Base-by-base conservation (phyloP, 192 early-diverging fungal species). In the Thamnidium elegans region DNA sequence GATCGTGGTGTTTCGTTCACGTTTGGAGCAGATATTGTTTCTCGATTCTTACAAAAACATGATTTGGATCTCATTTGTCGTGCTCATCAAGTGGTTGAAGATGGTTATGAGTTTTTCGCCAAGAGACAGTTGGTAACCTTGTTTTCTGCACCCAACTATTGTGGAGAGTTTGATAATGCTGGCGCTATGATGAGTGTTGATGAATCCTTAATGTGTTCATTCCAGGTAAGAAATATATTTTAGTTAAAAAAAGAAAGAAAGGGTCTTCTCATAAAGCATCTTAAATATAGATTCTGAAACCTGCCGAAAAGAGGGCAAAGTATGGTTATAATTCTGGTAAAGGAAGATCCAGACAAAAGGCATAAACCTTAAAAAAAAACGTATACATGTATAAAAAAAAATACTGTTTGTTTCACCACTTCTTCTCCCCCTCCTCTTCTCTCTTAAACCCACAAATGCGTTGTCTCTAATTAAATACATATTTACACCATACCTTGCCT, bases 51-150 rank as follows among this genome's bases (percentile, higher is more conserved):
- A 72, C 92, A 97, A 72, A 94, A 92, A 80, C 94, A 98, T 72
- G 96, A 98, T 72, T 81, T 98, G 77, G 96, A 98, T 76, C 78
- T 98, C 68, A 94, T 98, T 71, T 98, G 96, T 79, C 89, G 96
- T 61, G 96, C 96, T 19, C 96, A 98, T 82, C 94, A 96, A 79
- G 96, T 98, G 4, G 94, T 96, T 8, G 96, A 98, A 72, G 96
- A 98, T 76, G 96, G 96, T 14, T 98, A 98, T 70, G 96, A 98
- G 75, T 98, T 98, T 73, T 98, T 98, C 84, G 94, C 94, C 51
- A 95, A 96, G 77, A 84, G 96, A 46, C 91, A 95, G 70, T 73
- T 98, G 44, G 96, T 98, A 44, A 98, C 96, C 7, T 76, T 98
- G 64, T 98, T 98, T 73, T 94, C 91, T 19, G 95, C 94, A 31